phyloP scores from a whole-genome alignment of 2,329 filamentous ascomycete species.

The Calonectria pseudoreteaudii region DNA sequence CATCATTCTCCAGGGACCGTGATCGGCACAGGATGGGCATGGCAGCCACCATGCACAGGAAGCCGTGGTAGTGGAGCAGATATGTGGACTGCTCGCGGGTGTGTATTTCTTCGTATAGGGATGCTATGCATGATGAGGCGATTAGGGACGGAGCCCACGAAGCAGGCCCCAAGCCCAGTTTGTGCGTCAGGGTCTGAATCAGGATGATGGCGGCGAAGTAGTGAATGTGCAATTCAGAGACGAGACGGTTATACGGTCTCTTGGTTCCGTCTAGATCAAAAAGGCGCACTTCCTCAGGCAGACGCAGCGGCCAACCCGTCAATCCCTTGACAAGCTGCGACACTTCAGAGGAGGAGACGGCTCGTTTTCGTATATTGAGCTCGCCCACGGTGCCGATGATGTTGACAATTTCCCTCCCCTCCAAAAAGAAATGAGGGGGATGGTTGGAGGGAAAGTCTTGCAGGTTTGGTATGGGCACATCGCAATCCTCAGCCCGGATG shows the following conservation, averaged over 20 bases:
- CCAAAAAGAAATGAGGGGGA: background rate
- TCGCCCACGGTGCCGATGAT: background rate
- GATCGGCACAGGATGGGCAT: background rate
- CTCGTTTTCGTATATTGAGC: background rate
- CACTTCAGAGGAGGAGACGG: background rate
- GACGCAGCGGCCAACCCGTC: constrained; percentile 4
- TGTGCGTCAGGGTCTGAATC: background rate
- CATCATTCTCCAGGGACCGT: background rate
- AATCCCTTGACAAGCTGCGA: background rate
- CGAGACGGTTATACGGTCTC: background rate
- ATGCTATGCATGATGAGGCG: constrained; percentile 7
- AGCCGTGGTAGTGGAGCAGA: constrained; percentile 12
- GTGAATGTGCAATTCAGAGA: background rate
- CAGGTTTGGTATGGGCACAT: background rate
- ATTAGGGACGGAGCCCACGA: background rate
- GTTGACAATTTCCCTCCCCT: background rate
- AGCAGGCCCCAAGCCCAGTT: background rate
- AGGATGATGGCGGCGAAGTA: constrained; percentile 18
- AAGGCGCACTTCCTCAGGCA: background rate
- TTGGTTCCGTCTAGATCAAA: background rate
- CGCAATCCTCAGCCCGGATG: background rate
- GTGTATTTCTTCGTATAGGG: constrained; percentile 18
- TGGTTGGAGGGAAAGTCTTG: background rate
- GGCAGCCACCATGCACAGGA: constrained; percentile 14
- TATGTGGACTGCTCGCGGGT: constrained; percentile 7